phyloP scores from a whole-genome alignment of 805 yeast species.

The Maudiozyma pseudohumilis region DNA sequence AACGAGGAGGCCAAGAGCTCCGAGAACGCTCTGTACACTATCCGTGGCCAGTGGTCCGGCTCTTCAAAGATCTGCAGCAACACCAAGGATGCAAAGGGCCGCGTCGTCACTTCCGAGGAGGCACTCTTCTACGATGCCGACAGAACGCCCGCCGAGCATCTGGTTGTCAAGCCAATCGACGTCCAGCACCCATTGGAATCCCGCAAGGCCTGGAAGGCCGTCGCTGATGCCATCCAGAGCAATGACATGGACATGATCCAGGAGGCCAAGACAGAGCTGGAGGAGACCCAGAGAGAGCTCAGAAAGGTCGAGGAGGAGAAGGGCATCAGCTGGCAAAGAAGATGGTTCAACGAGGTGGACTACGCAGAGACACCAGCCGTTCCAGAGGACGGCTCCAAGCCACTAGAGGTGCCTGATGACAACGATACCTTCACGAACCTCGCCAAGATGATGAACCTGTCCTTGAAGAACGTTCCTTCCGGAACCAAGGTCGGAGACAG shows the following conservation, averaged over 20 bases:
- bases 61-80: slow-evolving; percentile 60
- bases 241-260: slow-evolving; percentile 74
- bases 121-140: slow-evolving; percentile 56
- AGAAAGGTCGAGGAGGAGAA: slow-evolving; percentile 63
- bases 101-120: slow-evolving; percentile 6
- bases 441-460: slow-evolving; percentile 43
- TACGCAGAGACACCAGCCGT: slow-evolving; percentile 24
- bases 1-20: slow-evolving; percentile 39
- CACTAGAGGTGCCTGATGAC: slow-evolving; percentile 19
- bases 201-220: slow-evolving; percentile 86
- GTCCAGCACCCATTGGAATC: slow-evolving; percentile 76
- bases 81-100: slow-evolving; percentile 5
- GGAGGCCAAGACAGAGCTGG: slow-evolving; percentile 67
- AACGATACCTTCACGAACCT: slow-evolving; percentile 35
- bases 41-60: slow-evolving; percentile 90
- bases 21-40: slow-evolving; percentile 66
- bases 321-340: slow-evolving; percentile 63
- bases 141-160: slow-evolving; percentile 41
- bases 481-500: slow-evolving; percentile 52
- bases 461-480: slow-evolving; percentile 57
- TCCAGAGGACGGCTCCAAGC: slow-evolving; percentile 18
- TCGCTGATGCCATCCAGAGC: slow-evolving; percentile 73
- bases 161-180: slow-evolving; percentile 71
- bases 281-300: slow-evolving; percentile 76
- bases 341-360: slow-evolving; percentile 66